Conservation (phyloP, 2,329 filamentous ascomycete genomes). For the Penicillium sp. region DNA sequence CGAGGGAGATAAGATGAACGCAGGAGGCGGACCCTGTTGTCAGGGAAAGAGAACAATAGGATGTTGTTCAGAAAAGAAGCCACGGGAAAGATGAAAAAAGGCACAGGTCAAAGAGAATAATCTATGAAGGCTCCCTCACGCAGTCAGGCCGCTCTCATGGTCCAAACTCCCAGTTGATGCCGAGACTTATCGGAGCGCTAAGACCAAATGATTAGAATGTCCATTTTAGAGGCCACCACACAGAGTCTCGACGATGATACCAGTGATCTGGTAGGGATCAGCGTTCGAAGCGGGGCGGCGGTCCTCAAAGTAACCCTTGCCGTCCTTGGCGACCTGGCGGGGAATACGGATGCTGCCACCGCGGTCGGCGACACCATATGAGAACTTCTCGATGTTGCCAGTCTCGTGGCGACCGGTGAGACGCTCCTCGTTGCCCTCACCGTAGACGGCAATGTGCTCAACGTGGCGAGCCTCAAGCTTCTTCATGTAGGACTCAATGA, state of each 20-base stretch:
- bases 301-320: slow-evolving; percentile 92
- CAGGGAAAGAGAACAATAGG: slow-evolving; percentile 18
- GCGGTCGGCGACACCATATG: slow-evolving; percentile 91
- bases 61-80: slow-evolving; percentile 14
- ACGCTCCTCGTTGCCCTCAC: slow-evolving; percentile 90
- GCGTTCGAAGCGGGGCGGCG: slow-evolving; percentile 78
- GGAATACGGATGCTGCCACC: slow-evolving; percentile 91
- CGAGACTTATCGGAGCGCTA: slow-evolving; percentile 40
- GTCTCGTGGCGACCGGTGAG: slow-evolving; percentile 95
- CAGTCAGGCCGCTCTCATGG: slow-evolving; percentile 34
- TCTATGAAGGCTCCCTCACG: slow-evolving; percentile 29
- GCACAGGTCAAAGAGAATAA: slow-evolving; percentile 16
- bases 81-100: slow-evolving; percentile 15
- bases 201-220: slow-evolving; percentile 28
- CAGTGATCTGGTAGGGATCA: slow-evolving; percentile 79
- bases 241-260: slow-evolving; percentile 70
- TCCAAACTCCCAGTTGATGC: slow-evolving; percentile 36
- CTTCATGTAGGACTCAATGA: slow-evolving; percentile 81
- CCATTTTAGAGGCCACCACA: slow-evolving; percentile 41
- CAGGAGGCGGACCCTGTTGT: slow-evolving; percentile 22
- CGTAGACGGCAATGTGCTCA: slow-evolving; percentile 89
- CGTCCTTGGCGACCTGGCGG: slow-evolving; percentile 74
- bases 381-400: slow-evolving; percentile 86
- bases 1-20: slow-evolving; percentile 20
- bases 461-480: slow-evolving; percentile 71